These are phyloP conservation scores for Candida ponderosae DNA, from an alignment of 805 yeast species.

Conservation along the genomic window DNA sequence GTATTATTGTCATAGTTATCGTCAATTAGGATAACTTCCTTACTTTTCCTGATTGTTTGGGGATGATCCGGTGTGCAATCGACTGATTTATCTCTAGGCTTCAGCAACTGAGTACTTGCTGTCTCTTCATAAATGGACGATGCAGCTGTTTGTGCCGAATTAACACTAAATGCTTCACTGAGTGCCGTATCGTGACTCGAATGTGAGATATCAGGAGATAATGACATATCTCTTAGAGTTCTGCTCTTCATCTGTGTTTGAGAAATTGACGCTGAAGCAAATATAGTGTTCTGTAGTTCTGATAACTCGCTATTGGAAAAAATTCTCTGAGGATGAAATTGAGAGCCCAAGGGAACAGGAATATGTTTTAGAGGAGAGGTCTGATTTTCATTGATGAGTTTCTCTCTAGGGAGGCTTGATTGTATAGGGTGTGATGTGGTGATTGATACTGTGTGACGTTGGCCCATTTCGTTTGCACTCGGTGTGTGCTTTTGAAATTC, in stretches of 20 bases:
- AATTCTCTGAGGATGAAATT: conserved; percentile 9
- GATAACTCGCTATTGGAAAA: conserved; percentile 5
- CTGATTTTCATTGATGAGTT: background rate
- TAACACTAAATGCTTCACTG: conserved; percentile 16
- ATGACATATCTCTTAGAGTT: background rate
- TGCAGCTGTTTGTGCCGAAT: conserved; percentile 6
- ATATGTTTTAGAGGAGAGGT: no score
- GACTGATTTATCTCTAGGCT: no score
- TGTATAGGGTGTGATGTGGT: no score
- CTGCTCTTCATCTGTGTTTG: background rate
- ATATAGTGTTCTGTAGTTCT: background rate
- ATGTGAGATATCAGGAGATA: conserved; percentile 12
- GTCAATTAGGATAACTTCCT: no score
- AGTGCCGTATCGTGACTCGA: conserved; percentile 18
- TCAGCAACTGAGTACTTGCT: no score
- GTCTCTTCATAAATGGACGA: conserved; percentile 2
- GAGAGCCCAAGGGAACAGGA: conserved; percentile 9
- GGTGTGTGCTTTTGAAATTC: no score
- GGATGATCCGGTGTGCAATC: no score
- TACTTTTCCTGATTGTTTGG: no score
- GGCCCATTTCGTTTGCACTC: no score
- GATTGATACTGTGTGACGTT: no score
- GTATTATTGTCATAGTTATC: background rate
- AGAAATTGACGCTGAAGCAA: no score
- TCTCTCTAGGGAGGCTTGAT: no score